Base-by-base conservation (phyloP, 2,329 filamentous ascomycete genomes). In the Ophiostoma pallidulum region DNA sequence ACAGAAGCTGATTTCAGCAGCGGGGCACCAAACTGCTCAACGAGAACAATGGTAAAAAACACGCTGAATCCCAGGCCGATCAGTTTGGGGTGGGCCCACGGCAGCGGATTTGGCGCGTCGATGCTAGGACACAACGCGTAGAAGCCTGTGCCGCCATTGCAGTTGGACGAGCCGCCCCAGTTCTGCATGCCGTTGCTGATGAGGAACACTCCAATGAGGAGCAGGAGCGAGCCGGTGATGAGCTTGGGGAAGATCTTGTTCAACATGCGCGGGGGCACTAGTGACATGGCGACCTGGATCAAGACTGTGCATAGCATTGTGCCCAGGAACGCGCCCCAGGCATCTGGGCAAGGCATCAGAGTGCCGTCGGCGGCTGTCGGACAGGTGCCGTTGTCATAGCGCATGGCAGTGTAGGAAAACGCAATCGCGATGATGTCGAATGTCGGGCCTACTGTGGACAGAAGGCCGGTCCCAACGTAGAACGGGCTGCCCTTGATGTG, bases 1-100 rank as follows among this genome's bases (percentile, higher is more conserved):
- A 91, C 85, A 32, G 81, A 80, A 8, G 78, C 82, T 4, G 80
- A 85, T 59, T 89, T 89, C 83, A 91, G 89, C 54, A 92, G 83
- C 0, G 86, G 86, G 0, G 84, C 76, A 2, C 86, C 86, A 56
- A 89, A 88, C 13, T 84, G 77, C 62, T 92, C 86, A 59, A 83
- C 86, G 13, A 90, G 59, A 50, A 91, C 81, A 58, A 91, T 91
- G 18, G 82, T 84, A 26, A 84, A 56, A 59, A 91, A 91, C 33
- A 89, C 86, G 35, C 79, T 79, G 67, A 91, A 90, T 0, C 86
- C 86, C 2, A 91, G 74, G 10, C 74, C 63, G 31, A 51, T 48
- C 12, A 51, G 81, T 58, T 82, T 73, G 1, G 80, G 77, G 43
- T 71, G 72, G 22, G 78, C 76, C 68, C 67, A 65, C 79, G 68